These are phyloP conservation scores for Lolium perenne DNA, from an alignment of 176 grass and related monocot species.

Conservation along the genomic window DNA sequence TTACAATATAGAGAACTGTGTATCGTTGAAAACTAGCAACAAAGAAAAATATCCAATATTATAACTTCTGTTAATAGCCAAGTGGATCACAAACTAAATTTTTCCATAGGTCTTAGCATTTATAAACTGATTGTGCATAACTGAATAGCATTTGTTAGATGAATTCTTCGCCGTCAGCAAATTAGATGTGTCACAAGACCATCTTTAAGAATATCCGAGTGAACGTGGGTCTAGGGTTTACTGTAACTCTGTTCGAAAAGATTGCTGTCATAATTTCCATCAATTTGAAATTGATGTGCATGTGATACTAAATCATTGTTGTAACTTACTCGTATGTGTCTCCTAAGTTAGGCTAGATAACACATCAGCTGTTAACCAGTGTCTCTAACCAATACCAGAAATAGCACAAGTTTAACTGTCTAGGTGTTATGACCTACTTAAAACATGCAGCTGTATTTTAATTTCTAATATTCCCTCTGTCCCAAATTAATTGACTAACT, in stretches of 20 bases:
- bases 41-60: not conserved
- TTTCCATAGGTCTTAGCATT: conserved; percentile 16
- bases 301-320: conserved; percentile 19
- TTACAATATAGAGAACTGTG: not conserved
- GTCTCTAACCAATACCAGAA: not conserved
- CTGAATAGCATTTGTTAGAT: conserved; percentile 12
- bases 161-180: conserved; percentile 14
- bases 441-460: not conserved
- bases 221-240: not conserved
- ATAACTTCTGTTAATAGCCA: not conserved
- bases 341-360: not conserved
- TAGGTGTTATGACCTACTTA: not conserved
- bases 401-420: not conserved
- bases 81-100: conserved; percentile 17
- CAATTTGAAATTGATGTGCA: conserved; percentile 21
- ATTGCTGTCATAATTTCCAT: not conserved
- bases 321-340: not conserved
- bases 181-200: not conserved
- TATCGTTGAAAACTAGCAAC: conserved; percentile 13
- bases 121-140: conserved; percentile 23
- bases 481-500: too few species aligned
- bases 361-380: not conserved
- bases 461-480: conserved; percentile 14
- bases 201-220: conserved; percentile 5
- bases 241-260: not conserved